These are phyloP conservation scores for Sesbania bispinosa DNA, from an alignment of 306 rosid species.

Conservation along the genomic window DNA sequence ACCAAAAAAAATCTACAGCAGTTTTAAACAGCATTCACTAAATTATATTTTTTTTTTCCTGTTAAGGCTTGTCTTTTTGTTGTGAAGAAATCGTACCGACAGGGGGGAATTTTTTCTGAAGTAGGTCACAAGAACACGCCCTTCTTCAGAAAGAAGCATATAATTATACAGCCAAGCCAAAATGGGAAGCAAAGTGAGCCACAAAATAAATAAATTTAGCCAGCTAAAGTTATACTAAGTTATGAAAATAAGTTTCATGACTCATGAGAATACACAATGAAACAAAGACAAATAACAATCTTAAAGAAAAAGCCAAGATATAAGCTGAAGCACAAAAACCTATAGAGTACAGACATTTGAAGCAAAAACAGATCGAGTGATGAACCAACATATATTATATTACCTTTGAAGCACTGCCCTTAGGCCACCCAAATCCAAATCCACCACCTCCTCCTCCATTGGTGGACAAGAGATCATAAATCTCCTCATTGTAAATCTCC, in stretches of 20 bases:
- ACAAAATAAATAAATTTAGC: not conserved
- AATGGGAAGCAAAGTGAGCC: not conserved
- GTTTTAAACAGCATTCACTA: not conserved
- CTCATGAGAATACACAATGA: not conserved
- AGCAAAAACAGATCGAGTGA: not conserved
- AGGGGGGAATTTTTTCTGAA: not conserved
- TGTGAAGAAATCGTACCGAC: not conserved
- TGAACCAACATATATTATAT: not conserved
- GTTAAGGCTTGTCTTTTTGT: not conserved
- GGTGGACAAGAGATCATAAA: constrained; percentile 74
- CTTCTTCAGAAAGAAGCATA: not conserved
- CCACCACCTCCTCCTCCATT: constrained; percentile 68
- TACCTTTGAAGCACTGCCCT: constrained; percentile 80
- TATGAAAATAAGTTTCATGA: not conserved
- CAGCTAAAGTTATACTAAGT: not conserved
- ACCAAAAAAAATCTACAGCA: not conserved
- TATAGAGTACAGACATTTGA: not conserved
- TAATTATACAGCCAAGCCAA: constrained; percentile 2
- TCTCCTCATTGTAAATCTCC: constrained; percentile 97
- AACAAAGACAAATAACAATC: not conserved
- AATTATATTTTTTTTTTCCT: not conserved
- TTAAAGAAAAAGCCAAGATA: not conserved
- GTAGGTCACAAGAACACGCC: not conserved
- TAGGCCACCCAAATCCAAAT: constrained; percentile 84
- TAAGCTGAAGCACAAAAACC: not conserved